Evolutionary conservation across 805 yeast genomes (phyloP).

Genomic region (Lipomyces orientalis): DNA sequence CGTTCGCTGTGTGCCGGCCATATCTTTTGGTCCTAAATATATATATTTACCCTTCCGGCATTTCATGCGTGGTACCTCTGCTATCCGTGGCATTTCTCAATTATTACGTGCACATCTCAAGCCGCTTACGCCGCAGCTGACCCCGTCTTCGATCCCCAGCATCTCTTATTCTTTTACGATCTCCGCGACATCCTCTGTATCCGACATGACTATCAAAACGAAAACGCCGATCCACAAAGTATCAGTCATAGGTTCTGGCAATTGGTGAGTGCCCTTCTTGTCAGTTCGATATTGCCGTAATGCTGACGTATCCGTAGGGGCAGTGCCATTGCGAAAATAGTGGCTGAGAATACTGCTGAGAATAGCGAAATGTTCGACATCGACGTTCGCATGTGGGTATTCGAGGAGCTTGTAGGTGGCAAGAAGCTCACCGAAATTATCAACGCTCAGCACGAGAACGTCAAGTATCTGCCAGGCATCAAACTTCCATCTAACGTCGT

Average conservation of each 20-base stretch:
- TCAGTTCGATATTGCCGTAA: background rate
- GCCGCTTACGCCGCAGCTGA: background rate
- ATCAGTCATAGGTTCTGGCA: conserved; percentile 92
- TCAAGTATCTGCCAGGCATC: conserved; percentile 89
- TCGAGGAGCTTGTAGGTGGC: conserved; percentile 74
- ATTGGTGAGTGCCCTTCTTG: conserved; percentile 58
- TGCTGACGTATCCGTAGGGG: conserved; percentile 56
- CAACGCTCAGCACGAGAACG: conserved; percentile 89
- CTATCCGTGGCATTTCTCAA: background rate
- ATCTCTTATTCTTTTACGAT: background rate
- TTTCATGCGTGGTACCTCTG: background rate
- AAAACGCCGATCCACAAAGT: conserved; percentile 42
- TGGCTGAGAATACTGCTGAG: conserved; percentile 82
- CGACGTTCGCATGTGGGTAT: conserved; percentile 95
- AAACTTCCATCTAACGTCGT: conserved; percentile 81
- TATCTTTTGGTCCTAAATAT: background rate
- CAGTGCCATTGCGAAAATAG: conserved; percentile 93
- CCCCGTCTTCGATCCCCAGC: background rate
- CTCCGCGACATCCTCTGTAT: background rate
- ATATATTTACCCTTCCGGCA: background rate
- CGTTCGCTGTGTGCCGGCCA: background rate
- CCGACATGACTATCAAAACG: background rate
- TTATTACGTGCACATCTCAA: background rate
- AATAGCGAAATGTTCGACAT: conserved; percentile 73
- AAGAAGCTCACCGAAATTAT: conserved; percentile 85